Base-by-base conservation (phyloP, 2,329 filamentous ascomycete species). In the Fusarium pseudoanthophilum region DNA sequence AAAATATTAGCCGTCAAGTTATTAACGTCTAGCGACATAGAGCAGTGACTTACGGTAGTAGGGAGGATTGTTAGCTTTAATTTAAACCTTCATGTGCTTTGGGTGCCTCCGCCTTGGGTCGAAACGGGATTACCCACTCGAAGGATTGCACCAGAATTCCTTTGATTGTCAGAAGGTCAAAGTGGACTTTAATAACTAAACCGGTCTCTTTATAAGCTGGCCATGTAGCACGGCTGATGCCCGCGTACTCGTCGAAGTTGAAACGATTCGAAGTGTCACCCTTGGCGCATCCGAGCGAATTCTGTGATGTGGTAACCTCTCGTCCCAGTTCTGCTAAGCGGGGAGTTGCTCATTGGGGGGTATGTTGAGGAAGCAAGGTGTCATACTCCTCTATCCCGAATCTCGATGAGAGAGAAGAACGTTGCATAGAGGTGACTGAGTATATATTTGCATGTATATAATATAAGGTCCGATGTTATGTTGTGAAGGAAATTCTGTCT, bases 311-410 rank as follows among this genome's bases (percentile, higher is more conserved):
- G 26, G 4, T 30, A 21, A 10, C 0, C 13, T 6, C 5, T 34
- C 30, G 11, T n/a, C 11, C 30, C 8, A 34, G 30, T 18, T 51
- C 13, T 18, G 13, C 32, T 34, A 14, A 34, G 30, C 14, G 32
- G 34, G 34, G 15, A 18, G 34, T 36, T 36, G 34, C 34, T 36
- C 34, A 36, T 18, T 11, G 7, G 4, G 32, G 5, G 8, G 2
- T 14, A 10, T 28, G 43, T 8, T 18, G 11, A 28, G 11, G 43
- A n/a, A 18, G 46, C 21, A 52, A 36, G 8, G n/a, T 52, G 3
- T 21, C 13, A 1, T 4, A 7, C 2, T 49, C 7, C 21, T 4
- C 46, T n/a, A 2, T 18, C 3, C 24, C 0, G 5, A 7, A 3
- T 18, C 4, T 49, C 0, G 3, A 7, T 36, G 2, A 21, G 11